Evolutionary conservation across 306 rosid genomes (phyloP).

Genomic region (Sesbania bispinosa): DNA sequence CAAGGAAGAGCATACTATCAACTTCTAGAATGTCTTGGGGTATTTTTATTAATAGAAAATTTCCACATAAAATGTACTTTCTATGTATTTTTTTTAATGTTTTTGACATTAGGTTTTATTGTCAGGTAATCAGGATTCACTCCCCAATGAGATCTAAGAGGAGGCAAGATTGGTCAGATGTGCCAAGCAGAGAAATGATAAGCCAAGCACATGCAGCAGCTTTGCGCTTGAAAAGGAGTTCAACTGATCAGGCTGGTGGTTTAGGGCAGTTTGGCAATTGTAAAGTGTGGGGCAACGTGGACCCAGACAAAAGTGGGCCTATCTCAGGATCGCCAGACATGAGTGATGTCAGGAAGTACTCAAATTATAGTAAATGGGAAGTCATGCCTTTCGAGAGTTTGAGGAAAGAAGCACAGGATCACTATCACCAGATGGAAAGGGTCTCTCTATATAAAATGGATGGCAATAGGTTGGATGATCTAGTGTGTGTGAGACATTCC

Average conservation of each 20-base stretch:
- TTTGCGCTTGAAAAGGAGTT: constrained; percentile 52
- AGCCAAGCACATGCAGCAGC: constrained; percentile 84
- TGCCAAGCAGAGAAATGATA: constrained; percentile 65
- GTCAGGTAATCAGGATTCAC: constrained; percentile 90
- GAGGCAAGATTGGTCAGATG: constrained; percentile 89
- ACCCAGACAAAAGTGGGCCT: constrained; percentile 63
- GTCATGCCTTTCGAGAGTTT: constrained; percentile 67
- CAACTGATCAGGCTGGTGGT: constrained; percentile 41
- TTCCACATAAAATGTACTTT: not conserved
- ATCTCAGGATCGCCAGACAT: constrained; percentile 85
- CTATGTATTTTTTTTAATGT: not conserved
- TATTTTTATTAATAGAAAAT: constrained; percentile 36
- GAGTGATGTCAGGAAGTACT: constrained; percentile 69
- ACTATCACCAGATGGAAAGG: constrained; percentile 74
- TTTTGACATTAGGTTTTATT: constrained; percentile 18
- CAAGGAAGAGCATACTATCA: constrained; percentile 99
- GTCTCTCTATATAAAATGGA: constrained; percentile 92
- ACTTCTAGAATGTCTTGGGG: constrained; percentile 97
- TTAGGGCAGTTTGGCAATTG: constrained; percentile 89
- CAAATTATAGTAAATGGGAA: constrained; percentile 91
- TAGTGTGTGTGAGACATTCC: constrained; percentile 87
- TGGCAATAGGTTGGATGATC: constrained; percentile 93
- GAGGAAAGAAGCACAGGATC: constrained; percentile 76
- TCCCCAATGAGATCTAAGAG: constrained; percentile 94
- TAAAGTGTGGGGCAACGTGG: constrained; percentile 81